Evolutionary conservation across 208 protist genomes (phyloP).

Genomic region (Porcisia deanei): DNA sequence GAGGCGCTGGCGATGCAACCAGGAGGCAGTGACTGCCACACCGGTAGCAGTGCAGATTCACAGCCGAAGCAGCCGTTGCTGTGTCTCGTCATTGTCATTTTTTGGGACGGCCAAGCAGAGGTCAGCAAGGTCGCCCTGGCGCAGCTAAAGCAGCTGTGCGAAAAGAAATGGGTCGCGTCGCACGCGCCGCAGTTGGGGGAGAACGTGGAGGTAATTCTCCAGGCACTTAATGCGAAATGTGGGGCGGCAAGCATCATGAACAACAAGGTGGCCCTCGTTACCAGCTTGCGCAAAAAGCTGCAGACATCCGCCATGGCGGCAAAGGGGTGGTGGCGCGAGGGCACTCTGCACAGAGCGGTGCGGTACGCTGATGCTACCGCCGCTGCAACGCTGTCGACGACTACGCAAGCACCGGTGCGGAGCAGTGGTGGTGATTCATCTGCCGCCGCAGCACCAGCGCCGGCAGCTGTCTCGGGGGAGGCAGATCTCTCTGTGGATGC

Average conservation of each 20-base stretch:
- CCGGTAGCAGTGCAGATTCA: not conserved
- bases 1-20: constrained; percentile 7
- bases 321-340: constrained; percentile 28
- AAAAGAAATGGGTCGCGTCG: constrained; percentile 19
- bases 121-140: constrained; percentile 56
- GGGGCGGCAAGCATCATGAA: constrained; percentile 57
- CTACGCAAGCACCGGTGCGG: not conserved
- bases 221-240: constrained; percentile 82
- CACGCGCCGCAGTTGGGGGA: constrained; percentile 11
- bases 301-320: constrained; percentile 16
- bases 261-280: constrained; percentile 63
- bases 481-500: constrained; percentile 43
- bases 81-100: constrained; percentile 65
- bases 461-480: constrained; percentile 16
- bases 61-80: constrained; percentile 7
- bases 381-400: not conserved
- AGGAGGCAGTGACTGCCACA: not conserved
- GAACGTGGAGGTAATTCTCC: constrained; percentile 68
- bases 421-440: not conserved
- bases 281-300: constrained; percentile 67
- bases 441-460: not conserved
- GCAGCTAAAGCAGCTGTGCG: constrained; percentile 55
- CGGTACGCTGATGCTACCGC: not conserved
- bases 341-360: constrained; percentile 2
- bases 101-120: constrained; percentile 75